Conservation (phyloP, 2,329 filamentous ascomycete species). For the Xylariaceae sp. region DNA sequence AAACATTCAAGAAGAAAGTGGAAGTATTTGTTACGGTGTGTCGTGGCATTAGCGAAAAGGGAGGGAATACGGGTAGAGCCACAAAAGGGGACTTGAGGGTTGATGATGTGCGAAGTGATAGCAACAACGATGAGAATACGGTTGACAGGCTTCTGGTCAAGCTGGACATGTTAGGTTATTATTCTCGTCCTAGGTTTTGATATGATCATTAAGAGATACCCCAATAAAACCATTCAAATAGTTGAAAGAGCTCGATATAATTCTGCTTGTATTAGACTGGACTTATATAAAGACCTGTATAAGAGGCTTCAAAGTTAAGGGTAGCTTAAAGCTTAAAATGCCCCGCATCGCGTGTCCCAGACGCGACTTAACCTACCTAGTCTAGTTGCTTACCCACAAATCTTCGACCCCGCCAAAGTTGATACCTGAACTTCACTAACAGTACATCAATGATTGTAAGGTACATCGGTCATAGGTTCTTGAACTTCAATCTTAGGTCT, state of each 20-base stretch:
- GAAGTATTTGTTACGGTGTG: slow-evolving; percentile 78
- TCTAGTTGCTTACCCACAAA: slow-evolving; percentile 16
- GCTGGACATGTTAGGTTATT: slow-evolving; percentile 76
- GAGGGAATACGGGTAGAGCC: slow-evolving; percentile 49
- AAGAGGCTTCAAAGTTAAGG: not conserved
- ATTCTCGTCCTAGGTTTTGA: slow-evolving; percentile 47
- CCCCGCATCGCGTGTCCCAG: slow-evolving; percentile 33
- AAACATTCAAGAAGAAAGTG: slow-evolving; percentile 72
- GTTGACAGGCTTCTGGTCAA: slow-evolving; percentile 72
- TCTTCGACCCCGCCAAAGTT: slow-evolving; percentile 22
- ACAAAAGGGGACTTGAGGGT: slow-evolving; percentile 35
- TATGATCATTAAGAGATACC: slow-evolving; percentile 34
- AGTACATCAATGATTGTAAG: not conserved
- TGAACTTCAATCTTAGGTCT: slow-evolving; percentile 1
- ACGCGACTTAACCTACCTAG: slow-evolving; percentile 26
- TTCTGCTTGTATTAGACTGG: no score
- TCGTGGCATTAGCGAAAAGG: slow-evolving; percentile 70
- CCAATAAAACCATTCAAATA: slow-evolving; percentile 7
- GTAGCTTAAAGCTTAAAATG: slow-evolving; percentile 5
- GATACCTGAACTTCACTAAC: not conserved
- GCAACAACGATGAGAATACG: slow-evolving; percentile 58
- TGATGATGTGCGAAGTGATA: slow-evolving; percentile 47
- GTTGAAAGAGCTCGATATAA: not conserved
- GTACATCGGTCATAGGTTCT: not conserved
- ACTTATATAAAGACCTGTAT: not conserved